These are phyloP conservation scores for Rhizopogon vulgaris DNA, from an alignment of 768 basidiomycete genomes.

Conservation along the genomic window DNA sequence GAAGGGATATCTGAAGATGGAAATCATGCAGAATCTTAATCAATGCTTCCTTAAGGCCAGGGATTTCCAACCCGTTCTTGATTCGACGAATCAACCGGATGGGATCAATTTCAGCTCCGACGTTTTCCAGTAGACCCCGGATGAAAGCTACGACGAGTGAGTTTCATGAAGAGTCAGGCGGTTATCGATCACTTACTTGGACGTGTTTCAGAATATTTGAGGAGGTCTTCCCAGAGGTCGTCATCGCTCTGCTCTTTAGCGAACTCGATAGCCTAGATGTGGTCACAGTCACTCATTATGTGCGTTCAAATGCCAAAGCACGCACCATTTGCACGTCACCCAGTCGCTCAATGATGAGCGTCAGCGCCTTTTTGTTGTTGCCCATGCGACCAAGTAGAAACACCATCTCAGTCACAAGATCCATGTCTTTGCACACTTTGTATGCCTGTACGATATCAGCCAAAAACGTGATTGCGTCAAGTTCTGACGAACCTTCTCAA, in stretches of 20 bases:
- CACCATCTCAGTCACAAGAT: slow-evolving; percentile 94
- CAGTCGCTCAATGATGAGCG: slow-evolving; percentile 90
- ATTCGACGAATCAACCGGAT: slow-evolving; percentile 91
- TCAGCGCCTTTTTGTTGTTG: slow-evolving; percentile 91
- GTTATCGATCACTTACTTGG: slow-evolving; percentile 49
- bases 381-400: slow-evolving; percentile 97
- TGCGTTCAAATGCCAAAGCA: neutral
- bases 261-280: slow-evolving; percentile 84
- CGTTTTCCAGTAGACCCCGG: slow-evolving; percentile 89
- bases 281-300: neutral
- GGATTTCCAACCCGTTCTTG: slow-evolving; percentile 93
- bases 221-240: slow-evolving; percentile 95
- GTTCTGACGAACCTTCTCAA: slow-evolving; percentile 57
- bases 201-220: slow-evolving; percentile 90
- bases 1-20: slow-evolving; percentile 85
- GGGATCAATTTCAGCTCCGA: slow-evolving; percentile 94
- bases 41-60: slow-evolving; percentile 86
- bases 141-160: slow-evolving; percentile 65
- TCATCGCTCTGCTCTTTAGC: slow-evolving; percentile 96
- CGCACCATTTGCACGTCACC: slow-evolving; percentile 85
- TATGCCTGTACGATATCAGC: slow-evolving; percentile 56
- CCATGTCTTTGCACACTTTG: slow-evolving; percentile 73
- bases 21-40: slow-evolving; percentile 98
- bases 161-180: neutral
- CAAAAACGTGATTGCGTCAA: neutral